Evolutionary conservation across 805 yeast genomes (phyloP).

Genomic region (Peterozyma toletana): DNA sequence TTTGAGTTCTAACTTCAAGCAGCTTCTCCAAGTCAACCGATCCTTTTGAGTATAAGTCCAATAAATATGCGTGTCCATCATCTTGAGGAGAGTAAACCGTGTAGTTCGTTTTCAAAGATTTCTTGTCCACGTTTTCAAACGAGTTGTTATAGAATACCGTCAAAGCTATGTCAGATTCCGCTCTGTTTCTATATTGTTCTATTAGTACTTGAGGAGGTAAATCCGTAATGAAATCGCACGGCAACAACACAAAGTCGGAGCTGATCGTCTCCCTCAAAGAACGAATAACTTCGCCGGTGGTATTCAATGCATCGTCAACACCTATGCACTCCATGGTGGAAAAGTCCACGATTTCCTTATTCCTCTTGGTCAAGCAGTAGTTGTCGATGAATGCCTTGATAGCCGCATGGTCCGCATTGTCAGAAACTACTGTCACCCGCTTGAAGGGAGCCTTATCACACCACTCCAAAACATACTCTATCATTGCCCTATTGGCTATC

Average conservation of each 20-base stretch:
- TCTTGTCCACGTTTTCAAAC: conserved; percentile 74
- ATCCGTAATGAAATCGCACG: conserved; percentile 92
- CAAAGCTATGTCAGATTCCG: conserved; percentile 62
- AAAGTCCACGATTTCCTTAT: conserved; percentile 19
- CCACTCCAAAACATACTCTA: conserved; percentile 86
- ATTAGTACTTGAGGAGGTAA: conserved; percentile 84
- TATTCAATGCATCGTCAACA: conserved; percentile 30
- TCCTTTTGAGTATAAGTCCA: conserved; percentile 68
- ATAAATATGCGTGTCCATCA: conserved; percentile 38
- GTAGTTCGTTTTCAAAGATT: conserved; percentile 59
- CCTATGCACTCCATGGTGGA: conserved; percentile 33
- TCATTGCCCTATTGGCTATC: conserved; percentile 82
- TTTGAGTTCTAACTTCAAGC: conserved; percentile 72
- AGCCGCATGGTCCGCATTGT: conserved; percentile 35
- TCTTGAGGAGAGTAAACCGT: conserved; percentile 51
- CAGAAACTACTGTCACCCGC: conserved; percentile 57
- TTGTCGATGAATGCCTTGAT: conserved; percentile 41
- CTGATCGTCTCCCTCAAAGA: conserved; percentile 34
- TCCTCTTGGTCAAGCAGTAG: conserved; percentile 33
- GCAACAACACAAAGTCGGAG: conserved; percentile 69
- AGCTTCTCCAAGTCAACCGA: conserved; percentile 67
- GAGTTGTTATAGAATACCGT: conserved; percentile 70
- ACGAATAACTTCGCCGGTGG: conserved; percentile 59
- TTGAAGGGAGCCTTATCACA: conserved; percentile 81
- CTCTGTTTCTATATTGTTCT: conserved; percentile 73